phyloP scores from a whole-genome alignment of 129 eudicot genomes.

The Helichrysum umbraculigerum region DNA sequence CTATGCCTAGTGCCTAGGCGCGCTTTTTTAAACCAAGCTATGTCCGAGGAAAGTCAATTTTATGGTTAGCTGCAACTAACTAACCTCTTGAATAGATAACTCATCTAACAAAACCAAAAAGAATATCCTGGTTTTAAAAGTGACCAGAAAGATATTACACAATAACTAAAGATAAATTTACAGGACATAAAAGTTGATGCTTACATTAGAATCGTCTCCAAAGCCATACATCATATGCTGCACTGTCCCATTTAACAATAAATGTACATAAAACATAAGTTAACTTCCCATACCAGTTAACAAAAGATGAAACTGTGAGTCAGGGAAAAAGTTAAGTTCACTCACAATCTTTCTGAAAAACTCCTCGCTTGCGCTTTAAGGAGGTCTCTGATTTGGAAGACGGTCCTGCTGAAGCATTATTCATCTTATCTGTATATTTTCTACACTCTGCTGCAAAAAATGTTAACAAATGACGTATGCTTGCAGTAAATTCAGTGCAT shows the following conservation, averaged over 20 bases:
- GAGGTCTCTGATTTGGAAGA: slow-evolving; percentile 68
- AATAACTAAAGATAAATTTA: background rate
- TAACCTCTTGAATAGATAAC: background rate
- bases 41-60: background rate
- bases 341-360: slow-evolving; percentile 86
- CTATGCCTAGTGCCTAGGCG: too few relatives aligned
- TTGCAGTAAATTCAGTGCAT: too few relatives aligned
- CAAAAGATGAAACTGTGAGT: background rate
- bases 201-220: slow-evolving; percentile 77
- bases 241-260: slow-evolving; percentile 46
- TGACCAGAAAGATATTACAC: background rate
- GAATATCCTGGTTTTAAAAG: background rate
- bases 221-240: slow-evolving; percentile 98
- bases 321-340: background rate
- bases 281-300: background rate
- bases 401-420: slow-evolving; percentile 42
- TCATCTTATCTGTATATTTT: slow-evolving; percentile 42
- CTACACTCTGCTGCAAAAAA: background rate
- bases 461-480: too few relatives aligned
- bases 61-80: background rate
- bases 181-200: slow-evolving; percentile 25
- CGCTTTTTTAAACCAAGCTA: too few relatives aligned
- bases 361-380: slow-evolving; percentile 74
- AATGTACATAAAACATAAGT: background rate
- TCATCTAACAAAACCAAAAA: background rate